Evolutionary conservation across 169 alveolate genomes (phyloP), one percentile per base, ranked within the genome.

Genomic region (Blepharisma undulans): DNA sequence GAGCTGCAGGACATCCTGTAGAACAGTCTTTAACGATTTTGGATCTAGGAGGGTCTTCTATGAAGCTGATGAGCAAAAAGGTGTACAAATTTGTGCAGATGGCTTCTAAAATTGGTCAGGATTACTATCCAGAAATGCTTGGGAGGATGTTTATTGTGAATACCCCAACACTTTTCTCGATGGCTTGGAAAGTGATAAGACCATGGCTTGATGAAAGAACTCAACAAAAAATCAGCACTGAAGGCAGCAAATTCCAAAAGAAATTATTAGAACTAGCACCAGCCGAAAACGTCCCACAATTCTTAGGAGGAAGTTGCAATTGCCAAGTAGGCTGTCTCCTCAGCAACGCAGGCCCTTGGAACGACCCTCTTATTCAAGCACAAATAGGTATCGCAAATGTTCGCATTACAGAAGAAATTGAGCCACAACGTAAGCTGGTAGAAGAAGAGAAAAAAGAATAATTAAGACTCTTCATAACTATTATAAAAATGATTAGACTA

Each of bases 121-220:
- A 98, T 92, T 97, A 98, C 93, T 98, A 98, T 91, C 99, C 99
- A 7, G 99, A 98, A 91, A 92, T 96, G n/a, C 94, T 98, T 88
- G 99, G 99, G 19, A 92, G 95, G 81, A 94, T 97, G 98, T 93
- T 96, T 29, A 95, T 98, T 82, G 96, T 98, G 25, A 98, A 98
- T 92, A 97, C 99, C 25, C 98, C 99, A n/a, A 94, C 96, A 90
- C 91, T 98, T 27, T 98, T 98, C 93, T 92, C 98, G 21, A 98
- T 97, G 36, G 95, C 98, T 27, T 98, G 99, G 99, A 94, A 95
- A 36, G 81, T 97, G 27, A 91, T 98, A 36, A 98, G 97, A 81
- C 97, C 98, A 10, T 96, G 97, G 89, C 84, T 98, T 66, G 99
- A 98, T 91, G 98, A 96, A 36, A 96, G 95, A 86, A 98, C 99